Evolutionary conservation across 1,139 yeast species (phyloP), one percentile per base, ranked within the genome.

Genomic region (Protomyces gravidus): DNA sequence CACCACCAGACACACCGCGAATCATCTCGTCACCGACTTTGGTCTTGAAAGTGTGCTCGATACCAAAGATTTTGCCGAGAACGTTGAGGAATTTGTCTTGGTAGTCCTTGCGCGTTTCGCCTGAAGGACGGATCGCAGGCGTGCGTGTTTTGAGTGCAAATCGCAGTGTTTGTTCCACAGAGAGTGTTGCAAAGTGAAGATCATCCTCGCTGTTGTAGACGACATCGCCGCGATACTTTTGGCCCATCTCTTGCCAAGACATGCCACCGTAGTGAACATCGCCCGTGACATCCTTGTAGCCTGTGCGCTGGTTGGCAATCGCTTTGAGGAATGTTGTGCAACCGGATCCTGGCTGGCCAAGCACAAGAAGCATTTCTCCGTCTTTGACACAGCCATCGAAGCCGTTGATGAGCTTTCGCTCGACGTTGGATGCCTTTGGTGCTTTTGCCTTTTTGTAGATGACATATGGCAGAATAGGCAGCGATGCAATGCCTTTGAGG

Each of bases 1-100:
- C 92, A 74, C 94, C 94, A 67, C 94, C 94, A 49, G 90, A 84
- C 36, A 86, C 87, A 72, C 94, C 94, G 68, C 90, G 79, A 48
- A 85, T 79, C 61, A 78, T 80, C 67, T 85, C 88, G 68, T 82
- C 79, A 61, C 90, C 90, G 33, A 85, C 89, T 65, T 80, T 78
- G 28, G 89, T 84, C 68, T 83, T 77, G 63, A 79, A 76, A n/a
- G 87, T 84, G 67, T 84, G 89, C 46, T 79, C 73, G 52, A 85
- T 74, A 65, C 90, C 90, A 68, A 80, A 85, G 23, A 84, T 82
- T 85, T 77, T 45, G 78, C 84, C 83, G 61, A 78, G 77, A 17
- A 84, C 85, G 47, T 81, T 80, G 2, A 88, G 77, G 74, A 83
- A 78, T 50, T 74, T 70, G 59, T 76, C 81, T 46, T 83, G 67